Base-by-base conservation (phyloP, 148 eudicot species). In the Beta vulgaris region DNA sequence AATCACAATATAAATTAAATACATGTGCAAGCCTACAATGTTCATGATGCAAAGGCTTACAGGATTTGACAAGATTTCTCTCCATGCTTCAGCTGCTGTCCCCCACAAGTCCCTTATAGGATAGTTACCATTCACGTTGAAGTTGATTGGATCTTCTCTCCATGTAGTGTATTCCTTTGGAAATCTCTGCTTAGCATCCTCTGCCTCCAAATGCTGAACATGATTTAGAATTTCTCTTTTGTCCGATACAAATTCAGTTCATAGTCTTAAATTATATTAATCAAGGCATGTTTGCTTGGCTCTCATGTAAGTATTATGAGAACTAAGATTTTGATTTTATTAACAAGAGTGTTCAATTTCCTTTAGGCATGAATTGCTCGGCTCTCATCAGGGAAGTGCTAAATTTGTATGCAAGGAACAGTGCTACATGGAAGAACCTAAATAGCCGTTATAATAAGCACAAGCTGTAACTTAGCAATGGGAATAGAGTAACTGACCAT, bases 71-170 rank as follows among this genome's bases (percentile, higher is more conserved):
- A 88, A 80, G 68, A 88, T 88, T 82, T 88, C 88, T 68, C 66
- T 76, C 92, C 92, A 88, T 40, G 92, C 86, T 40, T 81, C 80
- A 59, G 72, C 65, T 21, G 90, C 90, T 4, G 77, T 78, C n/a
- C 73, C 80, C 91, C 93, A 89, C 55, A 89, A 68, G 49, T 75
- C 46, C 66, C 76, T 65, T 32, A 85, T 18, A 23, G 93, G 93
- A 78, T 82, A 89, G n/a, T 81, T 77, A 34, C 90, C 90, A 35
- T 89, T 63, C 23, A 89, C 86, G 36, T 58, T 64, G 61, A 89
- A 89, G 75, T 84, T 89, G 7, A 81, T 83, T 0, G 93, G 91
- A 79, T 89, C 93, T 82, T 89, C 93, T 82, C 93, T 85, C 93
- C 93, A 89, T 65, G 84, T 76, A 32, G 60, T 81, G 66, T 77